phyloP scores from a whole-genome alignment of 176 grass and related monocot genomes.

The Paspalum vaginatum region DNA sequence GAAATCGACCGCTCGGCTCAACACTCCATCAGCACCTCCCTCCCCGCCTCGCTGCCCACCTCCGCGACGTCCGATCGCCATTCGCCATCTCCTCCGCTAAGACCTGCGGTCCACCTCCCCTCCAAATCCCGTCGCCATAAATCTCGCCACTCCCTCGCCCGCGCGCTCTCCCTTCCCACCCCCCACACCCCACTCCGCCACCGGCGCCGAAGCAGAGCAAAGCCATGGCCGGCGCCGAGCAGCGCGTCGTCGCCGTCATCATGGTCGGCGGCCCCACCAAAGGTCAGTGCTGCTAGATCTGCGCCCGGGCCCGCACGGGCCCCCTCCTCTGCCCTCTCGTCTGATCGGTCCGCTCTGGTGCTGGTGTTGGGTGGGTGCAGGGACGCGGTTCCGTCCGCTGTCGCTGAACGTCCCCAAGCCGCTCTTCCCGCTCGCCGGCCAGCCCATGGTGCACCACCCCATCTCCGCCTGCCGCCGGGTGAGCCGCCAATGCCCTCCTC shows the following conservation, averaged over 20 bases:
- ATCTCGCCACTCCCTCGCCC: slow-evolving; percentile 36
- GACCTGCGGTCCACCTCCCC: slow-evolving; percentile 31
- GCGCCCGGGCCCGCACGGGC: background rate
- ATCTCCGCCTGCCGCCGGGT: slow-evolving; percentile 87
- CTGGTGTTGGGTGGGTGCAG: slow-evolving; percentile 44
- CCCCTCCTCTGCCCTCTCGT: background rate
- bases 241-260: slow-evolving; percentile 93
- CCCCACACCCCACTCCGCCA: background rate
- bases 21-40: background rate
- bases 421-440: slow-evolving; percentile 91
- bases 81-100: background rate
- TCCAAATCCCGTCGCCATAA: slow-evolving; percentile 17
- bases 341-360: slow-evolving; percentile 11
- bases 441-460: slow-evolving; percentile 97
- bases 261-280: slow-evolving; percentile 98
- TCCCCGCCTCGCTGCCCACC: slow-evolving; percentile 25
- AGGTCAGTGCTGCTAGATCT: slow-evolving; percentile 65
- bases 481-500: background rate
- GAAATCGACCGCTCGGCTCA: background rate
- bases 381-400: slow-evolving; percentile 90
- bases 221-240: slow-evolving; percentile 73
- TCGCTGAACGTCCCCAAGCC: slow-evolving; percentile 98
- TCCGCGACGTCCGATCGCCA: slow-evolving; percentile 24
- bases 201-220: slow-evolving; percentile 10
- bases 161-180: background rate